phyloP scores from a whole-genome alignment of 805 yeast species.

The Cyberlindnera nakhonratchasimensis region DNA sequence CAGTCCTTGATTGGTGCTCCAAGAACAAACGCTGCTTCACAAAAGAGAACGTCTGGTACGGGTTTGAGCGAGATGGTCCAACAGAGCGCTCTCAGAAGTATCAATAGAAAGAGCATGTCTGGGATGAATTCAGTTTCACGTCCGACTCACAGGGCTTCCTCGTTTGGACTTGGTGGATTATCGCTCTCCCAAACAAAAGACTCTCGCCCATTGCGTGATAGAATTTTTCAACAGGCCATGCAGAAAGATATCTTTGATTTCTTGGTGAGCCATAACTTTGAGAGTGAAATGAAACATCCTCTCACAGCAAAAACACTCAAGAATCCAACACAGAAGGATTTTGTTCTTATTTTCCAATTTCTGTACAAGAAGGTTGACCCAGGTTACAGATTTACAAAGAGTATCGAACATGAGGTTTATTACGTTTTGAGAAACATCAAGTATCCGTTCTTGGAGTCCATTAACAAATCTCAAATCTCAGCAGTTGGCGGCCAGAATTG shows the following conservation, averaged over 20 bases:
- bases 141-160: constrained; percentile 23
- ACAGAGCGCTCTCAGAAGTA: constrained; percentile 25
- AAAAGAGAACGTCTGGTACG: constrained; percentile 23
- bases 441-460: constrained; percentile 78
- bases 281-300: constrained; percentile 68
- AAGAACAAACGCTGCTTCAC: constrained; percentile 19
- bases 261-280: constrained; percentile 61
- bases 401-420: constrained; percentile 75
- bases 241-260: constrained; percentile 68
- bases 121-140: constrained; percentile 15
- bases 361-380: constrained; percentile 77
- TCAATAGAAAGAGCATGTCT: constrained; percentile 24
- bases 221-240: constrained; percentile 58
- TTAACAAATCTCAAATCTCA: constrained; percentile 79
- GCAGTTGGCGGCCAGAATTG: constrained; percentile 91
- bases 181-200: constrained; percentile 41
- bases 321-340: constrained; percentile 86
- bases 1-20: constrained; percentile 32
- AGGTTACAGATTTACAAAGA: constrained; percentile 60
- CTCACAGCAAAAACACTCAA: constrained; percentile 60
- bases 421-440: constrained; percentile 58
- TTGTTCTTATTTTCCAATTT: constrained; percentile 74
- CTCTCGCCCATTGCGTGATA: constrained; percentile 77
- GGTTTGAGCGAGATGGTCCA: constrained; percentile 29
- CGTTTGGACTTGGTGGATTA: constrained; percentile 24